Base-by-base conservation (phyloP, 192 early-diverging fungal species). In the Entomortierella beljakovae region DNA sequence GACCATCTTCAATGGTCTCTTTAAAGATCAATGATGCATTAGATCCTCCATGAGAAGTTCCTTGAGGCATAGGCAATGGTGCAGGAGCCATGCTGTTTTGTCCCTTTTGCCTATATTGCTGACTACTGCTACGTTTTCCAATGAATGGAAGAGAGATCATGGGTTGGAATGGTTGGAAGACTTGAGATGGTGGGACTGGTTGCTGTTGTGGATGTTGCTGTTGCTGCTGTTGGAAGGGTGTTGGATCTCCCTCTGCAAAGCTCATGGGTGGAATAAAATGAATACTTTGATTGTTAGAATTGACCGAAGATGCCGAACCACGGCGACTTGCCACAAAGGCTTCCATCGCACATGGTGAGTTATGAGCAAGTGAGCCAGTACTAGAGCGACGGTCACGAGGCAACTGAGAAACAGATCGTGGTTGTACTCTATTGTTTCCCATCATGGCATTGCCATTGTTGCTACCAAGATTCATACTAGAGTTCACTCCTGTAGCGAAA, bases 291-390 rank as follows among this genome's bases (percentile, higher is more conserved):
- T 38, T 51, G 31, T 31, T 46, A 10, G 74, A 77, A 1, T 53
- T 32, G 16, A 52, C 57, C 4, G 75, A 79, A 2, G 75, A 79
- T 1, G 67, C 75, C 8, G 75, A 79, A 6, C 75, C 75, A 20
- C 75, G 75, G 50, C 75, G 66, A 38, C 46, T 68, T 6, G 75
- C 75, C 6, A 79, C 75, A 61, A 79, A 79, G 20, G 75, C 34
- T 49, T 65, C 75, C 75, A 79, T 79, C 2, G 42, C 64, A 33
- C 75, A 79, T 13, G 75, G 61, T 0, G 75, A 79, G 15, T 29
- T 37, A 22, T 70, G 68, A 9, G 32, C 56, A 61, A 79, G 55
- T 13, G 75, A 79, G 23, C 75, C 75, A 1, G 75, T 79, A 23
- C 75, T 79, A 6, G 75, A 79, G 0, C 75, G 61, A 6, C 75